A percentile compares a stretch with the other conserved stretches of the same genome.
Conservation (phyloP, 2,329 filamentous ascomycete genomes). For the Ambrosiella xylebori region DNA sequence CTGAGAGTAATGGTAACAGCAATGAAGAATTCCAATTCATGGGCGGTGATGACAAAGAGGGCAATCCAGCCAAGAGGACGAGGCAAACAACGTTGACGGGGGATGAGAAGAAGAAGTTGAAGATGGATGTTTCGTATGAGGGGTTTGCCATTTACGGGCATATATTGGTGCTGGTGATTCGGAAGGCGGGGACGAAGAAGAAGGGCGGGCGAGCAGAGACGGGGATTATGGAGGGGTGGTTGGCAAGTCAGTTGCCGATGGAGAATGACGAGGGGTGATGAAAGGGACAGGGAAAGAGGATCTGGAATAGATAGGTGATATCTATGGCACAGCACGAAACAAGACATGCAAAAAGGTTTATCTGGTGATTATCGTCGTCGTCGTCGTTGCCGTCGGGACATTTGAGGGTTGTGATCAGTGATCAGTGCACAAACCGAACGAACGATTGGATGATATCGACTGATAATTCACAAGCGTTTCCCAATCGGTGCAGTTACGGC, state of each 20-base stretch:
- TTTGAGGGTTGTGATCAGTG: too few species aligned
- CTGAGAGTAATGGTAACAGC: not conserved
- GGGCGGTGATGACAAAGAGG: not conserved
- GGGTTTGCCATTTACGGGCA: slow-evolving; percentile 92
- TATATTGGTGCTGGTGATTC: slow-evolving; percentile 78
- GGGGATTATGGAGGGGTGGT: slow-evolving; percentile 75
- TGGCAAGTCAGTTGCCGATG: slow-evolving; percentile 53
- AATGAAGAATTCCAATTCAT: not conserved
- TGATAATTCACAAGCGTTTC: too few species aligned
- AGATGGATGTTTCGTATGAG: slow-evolving; percentile 75
- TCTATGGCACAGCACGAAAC: too few species aligned
- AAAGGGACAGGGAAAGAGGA: not conserved
- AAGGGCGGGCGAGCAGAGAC: slow-evolving; percentile 31
- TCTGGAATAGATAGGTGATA: too few species aligned
- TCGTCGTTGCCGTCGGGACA: too few species aligned
- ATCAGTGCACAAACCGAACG: too few species aligned
- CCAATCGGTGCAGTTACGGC: too few species aligned
- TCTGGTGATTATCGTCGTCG: too few species aligned
- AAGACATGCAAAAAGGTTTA: too few species aligned
- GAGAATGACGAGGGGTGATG: slow-evolving; percentile 4
- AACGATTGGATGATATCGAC: too few species aligned
- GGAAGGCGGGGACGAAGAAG: slow-evolving; percentile 30
- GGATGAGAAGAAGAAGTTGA: slow-evolving; percentile 82
- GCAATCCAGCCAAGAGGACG: slow-evolving; percentile 26
- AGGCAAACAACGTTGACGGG: slow-evolving; percentile 21